Base-by-base conservation (phyloP, 306 rosid genomes). In the Begonia masoniana region DNA sequence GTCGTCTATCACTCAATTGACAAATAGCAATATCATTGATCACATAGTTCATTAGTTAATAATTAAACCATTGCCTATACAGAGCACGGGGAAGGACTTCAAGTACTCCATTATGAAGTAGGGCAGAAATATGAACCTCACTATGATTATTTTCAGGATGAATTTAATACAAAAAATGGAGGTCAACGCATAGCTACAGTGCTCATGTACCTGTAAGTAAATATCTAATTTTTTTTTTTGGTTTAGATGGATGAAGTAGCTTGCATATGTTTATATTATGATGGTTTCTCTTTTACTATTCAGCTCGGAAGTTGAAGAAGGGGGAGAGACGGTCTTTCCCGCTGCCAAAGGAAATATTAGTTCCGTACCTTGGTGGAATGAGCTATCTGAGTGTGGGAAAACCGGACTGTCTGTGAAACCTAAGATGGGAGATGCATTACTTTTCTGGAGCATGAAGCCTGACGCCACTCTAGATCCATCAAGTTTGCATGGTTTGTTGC, bases 11-110 rank as follows among this genome's bases (percentile, higher is more conserved):
- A 31, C 39, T 31, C 39, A 31, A 26, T 26, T 26, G 35, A 31
- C 39, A 31, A 31, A 31, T 31, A 7, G 39, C 39, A 31, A 31
- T 31, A 1, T 31, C 39, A 31, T 31, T 7, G 9, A 31, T 45
- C 49, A 2, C 50, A 53, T 51, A 13, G 57, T 57, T 79, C 51
- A 12, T 7, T 15, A 72, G 57, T 65, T 71, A 50, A 57, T 68
- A 68, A 15, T 54, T 50, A 65, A 59, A 49, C 47, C 35, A 47
- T 57, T 55, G 36, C 58, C 66, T 66, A 52, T 69, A 52, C 86
- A 92, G 99, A 92, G 56, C 86, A 92, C 1, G 99, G 99, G 55
- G 99, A 92, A 78, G 99, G 99, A 61, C 85, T 92, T 83, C 99
- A 92, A 73, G 60, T 87, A 74, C 95, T 92, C 59, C 99, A 92